Evolutionary conservation across 73 alveolate species (phyloP).

Genomic region (Blepharisma japonicum): DNA sequence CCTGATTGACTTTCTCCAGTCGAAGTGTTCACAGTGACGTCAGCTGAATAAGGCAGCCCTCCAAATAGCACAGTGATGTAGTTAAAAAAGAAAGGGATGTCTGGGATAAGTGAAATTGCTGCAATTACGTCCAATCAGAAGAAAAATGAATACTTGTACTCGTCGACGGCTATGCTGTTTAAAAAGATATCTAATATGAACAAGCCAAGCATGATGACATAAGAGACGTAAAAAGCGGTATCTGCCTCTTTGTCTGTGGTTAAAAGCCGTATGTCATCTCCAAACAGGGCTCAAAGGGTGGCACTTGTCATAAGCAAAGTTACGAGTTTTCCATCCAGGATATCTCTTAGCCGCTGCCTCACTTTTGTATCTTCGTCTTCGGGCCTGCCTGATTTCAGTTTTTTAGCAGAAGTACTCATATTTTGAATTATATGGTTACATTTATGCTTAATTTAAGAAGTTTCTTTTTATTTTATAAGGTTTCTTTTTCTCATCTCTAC

Average conservation of each 20-base stretch:
- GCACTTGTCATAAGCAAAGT: constrained; percentile 56
- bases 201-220: constrained; percentile 41
- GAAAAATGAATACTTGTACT: constrained; percentile 63
- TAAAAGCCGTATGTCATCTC: constrained; percentile 69
- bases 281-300: constrained; percentile 65
- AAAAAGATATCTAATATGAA: constrained; percentile 53
- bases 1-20: not conserved
- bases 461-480: no score
- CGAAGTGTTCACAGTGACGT: constrained; percentile 58
- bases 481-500: not conserved
- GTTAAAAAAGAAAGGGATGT: constrained; percentile 53
- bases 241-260: constrained; percentile 56
- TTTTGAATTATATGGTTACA: not conserved
- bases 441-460: no score
- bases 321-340: constrained; percentile 61
- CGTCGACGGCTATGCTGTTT: constrained; percentile 58
- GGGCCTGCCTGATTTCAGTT: constrained; percentile 24
- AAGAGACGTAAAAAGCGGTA: constrained; percentile 48
- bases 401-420: not conserved
- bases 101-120: constrained; percentile 58
- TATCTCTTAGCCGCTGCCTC: constrained; percentile 46
- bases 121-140: constrained; percentile 76
- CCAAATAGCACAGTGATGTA: constrained; percentile 33
- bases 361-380: constrained; percentile 51
- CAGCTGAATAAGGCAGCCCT: constrained; percentile 19